Evolutionary conservation across 371 early-diverging fungal genomes (phyloP).

Genomic region (Zychaea mexicana): DNA sequence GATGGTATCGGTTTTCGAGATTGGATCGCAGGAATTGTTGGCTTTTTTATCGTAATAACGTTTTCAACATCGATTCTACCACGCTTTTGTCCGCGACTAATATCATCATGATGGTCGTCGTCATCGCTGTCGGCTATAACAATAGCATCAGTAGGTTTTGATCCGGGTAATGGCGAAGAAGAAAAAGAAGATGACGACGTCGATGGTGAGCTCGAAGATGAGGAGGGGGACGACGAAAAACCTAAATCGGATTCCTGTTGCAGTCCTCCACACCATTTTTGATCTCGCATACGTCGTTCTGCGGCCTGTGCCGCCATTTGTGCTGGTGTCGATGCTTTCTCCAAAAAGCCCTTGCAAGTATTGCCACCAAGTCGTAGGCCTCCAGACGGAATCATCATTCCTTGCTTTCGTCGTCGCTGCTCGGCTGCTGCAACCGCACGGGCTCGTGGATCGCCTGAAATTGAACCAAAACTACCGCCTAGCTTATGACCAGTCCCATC

Average conservation of each 20-base stretch:
- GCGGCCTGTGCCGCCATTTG: conserved; percentile 60
- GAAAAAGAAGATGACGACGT: too few relatives aligned
- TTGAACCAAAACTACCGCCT: conserved; percentile 31
- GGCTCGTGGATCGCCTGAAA: conserved; percentile 26
- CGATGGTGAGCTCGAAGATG: too few relatives aligned
- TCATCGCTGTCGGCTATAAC: conserved; percentile 13
- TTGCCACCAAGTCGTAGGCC: conserved; percentile 52
- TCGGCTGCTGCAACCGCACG: conserved; percentile 51
- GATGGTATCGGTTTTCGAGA: neutral
- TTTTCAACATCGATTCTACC: neutral
- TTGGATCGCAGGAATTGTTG: neutral
- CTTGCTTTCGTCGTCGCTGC: conserved; percentile 34
- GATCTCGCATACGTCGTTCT: conserved; percentile 51
- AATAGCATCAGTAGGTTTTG: neutral
- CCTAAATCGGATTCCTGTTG: conserved; percentile 12
- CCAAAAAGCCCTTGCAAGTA: neutral
- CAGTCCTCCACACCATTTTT: conserved; percentile 60
- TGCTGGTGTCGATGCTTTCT: conserved; percentile 20
- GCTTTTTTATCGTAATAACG: neutral
- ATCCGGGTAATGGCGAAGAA: too few relatives aligned
- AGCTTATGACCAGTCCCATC: conserved; percentile 36
- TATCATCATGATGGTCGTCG: neutral
- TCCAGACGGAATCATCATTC: conserved; percentile 52
- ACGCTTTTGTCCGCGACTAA: neutral
- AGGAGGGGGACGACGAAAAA: neutral